Evolutionary conservation across 1,284 basidiomycete species (phyloP).

Genomic region (Cryptococcus jaspeensis): DNA sequence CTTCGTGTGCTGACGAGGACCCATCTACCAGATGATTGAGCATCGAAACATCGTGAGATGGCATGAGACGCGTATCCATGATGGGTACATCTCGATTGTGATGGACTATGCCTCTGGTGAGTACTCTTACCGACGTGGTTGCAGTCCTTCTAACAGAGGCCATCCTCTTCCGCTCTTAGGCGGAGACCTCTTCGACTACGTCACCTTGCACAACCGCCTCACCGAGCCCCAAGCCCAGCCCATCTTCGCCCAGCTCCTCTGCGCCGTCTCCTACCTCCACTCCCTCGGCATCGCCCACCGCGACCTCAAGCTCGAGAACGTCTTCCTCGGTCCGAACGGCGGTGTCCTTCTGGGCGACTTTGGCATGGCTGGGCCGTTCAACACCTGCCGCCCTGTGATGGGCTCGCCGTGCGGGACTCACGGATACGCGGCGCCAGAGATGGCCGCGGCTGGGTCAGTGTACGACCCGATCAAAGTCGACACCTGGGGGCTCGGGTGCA

Average conservation of each 20-base stretch:
- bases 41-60: too few relatives aligned
- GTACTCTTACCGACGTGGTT: neutral
- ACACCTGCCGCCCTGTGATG: slow-evolving; percentile 72
- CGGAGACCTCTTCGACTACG: neutral
- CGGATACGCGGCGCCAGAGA: slow-evolving; percentile 92
- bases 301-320: slow-evolving; percentile 94
- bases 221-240: neutral
- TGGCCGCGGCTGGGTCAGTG: slow-evolving; percentile 68
- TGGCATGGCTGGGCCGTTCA: slow-evolving; percentile 89
- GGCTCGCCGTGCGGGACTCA: slow-evolving; percentile 82
- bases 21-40: too few relatives aligned
- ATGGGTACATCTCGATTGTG: neutral
- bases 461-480: neutral
- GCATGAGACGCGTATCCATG: too few relatives aligned
- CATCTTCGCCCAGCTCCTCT: slow-evolving; percentile 55
- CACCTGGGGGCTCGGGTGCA: neutral
- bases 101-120: neutral
- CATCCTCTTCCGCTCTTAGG: neutral
- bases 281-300: slow-evolving; percentile 88
- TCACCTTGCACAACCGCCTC: neutral
- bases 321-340: slow-evolving; percentile 73
- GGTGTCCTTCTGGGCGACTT: slow-evolving; percentile 91
- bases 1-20: too few relatives aligned
- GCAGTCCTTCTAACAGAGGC: neutral
- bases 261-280: slow-evolving; percentile 80